Evolutionary conservation across 371 early-diverging fungal genomes (phyloP).

Genomic region (Vittaforma corneae): DNA sequence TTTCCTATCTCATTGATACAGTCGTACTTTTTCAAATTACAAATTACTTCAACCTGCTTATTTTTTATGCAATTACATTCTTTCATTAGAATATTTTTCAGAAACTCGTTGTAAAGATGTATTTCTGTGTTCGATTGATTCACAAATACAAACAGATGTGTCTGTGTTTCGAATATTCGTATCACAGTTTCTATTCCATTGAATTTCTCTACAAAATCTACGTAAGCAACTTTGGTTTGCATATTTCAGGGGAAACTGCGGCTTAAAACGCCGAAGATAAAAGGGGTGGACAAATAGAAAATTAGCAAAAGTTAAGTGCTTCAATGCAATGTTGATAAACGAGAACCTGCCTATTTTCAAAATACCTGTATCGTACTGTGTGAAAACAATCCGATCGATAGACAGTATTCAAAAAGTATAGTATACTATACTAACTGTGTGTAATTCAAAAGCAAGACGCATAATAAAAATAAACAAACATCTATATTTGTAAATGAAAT

Average conservation of each 20-base stretch:
- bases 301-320: neutral
- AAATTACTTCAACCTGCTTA: slow-evolving; percentile 24
- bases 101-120: slow-evolving; percentile 37
- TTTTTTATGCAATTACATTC: slow-evolving; percentile 21
- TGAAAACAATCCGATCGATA: no score
- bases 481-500: no score
- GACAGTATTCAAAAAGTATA: no score
- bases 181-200: slow-evolving; percentile 29
- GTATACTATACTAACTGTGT: no score
- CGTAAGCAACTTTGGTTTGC: slow-evolving; percentile 37
- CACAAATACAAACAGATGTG: slow-evolving; percentile 45
- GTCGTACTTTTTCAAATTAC: slow-evolving; percentile 36
- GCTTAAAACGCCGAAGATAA: no score
- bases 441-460: no score
- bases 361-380: no score
- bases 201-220: slow-evolving; percentile 31
- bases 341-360: no score
- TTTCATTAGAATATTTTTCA: slow-evolving; percentile 18
- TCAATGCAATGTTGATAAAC: no score
- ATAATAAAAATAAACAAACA: no score
- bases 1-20: slow-evolving; percentile 28
- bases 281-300: no score
- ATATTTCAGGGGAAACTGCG: slow-evolving; percentile 6
- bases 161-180: slow-evolving; percentile 36
- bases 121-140: slow-evolving; percentile 32